These are phyloP conservation scores for Nidula microcarpa DNA, from an alignment of 768 basidiomycete genomes.

Conservation along the genomic window DNA sequence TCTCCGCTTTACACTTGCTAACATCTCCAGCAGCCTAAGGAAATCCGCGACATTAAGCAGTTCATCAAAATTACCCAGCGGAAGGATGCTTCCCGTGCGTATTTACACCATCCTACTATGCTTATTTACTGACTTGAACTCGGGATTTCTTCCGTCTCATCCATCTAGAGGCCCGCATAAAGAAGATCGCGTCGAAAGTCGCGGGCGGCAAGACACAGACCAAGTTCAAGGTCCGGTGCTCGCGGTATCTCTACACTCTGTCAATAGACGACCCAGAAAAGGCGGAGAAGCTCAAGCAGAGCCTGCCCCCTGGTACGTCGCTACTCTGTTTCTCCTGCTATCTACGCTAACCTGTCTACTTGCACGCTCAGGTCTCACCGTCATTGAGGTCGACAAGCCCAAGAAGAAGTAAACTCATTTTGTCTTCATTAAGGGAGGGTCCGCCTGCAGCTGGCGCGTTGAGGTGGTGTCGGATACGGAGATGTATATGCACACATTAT, in stretches of 20 bases:
- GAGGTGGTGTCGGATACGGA: background rate
- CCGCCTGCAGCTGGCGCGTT: background rate
- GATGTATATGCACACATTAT: background rate
- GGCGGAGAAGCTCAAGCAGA: slow-evolving; percentile 96
- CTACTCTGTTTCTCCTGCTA: background rate
- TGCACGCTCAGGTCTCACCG: slow-evolving; percentile 51
- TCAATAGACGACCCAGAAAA: slow-evolving; percentile 94
- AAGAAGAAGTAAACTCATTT: slow-evolving; percentile 65
- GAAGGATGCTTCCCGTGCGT: slow-evolving; percentile 95
- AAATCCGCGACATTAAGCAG: slow-evolving; percentile 97
- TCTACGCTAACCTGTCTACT: background rate
- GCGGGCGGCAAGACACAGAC: slow-evolving; percentile 75
- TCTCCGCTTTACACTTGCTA: background rate
- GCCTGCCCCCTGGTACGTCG: slow-evolving; percentile 86
- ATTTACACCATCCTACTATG: background rate
- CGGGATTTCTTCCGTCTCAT: background rate
- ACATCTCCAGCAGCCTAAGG: slow-evolving; percentile 70
- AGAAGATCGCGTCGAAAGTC: slow-evolving; percentile 77
- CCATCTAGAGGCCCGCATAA: slow-evolving; percentile 89
- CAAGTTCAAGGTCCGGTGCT: slow-evolving; percentile 99
- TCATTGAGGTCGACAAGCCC: slow-evolving; percentile 69
- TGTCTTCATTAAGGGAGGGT: background rate
- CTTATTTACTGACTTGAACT: slow-evolving; percentile 1
- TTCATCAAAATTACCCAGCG: slow-evolving; percentile 96
- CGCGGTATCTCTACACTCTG: slow-evolving; percentile 96